Conservation (phyloP, 1,139 yeast species). For the Kodamaea ohmeri region DNA sequence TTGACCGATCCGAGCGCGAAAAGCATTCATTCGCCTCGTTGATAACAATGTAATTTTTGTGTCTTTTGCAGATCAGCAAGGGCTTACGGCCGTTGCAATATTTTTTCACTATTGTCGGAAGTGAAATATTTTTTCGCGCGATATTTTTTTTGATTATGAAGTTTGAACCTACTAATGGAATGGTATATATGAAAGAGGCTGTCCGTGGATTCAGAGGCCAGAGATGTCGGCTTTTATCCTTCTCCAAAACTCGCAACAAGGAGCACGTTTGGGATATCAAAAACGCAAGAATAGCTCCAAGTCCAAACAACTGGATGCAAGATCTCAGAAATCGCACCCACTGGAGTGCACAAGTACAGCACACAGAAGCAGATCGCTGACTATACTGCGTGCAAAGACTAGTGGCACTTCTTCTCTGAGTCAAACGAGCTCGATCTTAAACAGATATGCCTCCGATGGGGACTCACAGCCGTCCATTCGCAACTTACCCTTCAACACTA, state of each 20-base stretch:
- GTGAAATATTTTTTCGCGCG: conserved; percentile 2
- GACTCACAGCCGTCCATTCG: conserved; percentile 6
- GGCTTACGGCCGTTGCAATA: conserved; percentile 1
- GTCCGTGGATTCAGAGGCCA: neutral
- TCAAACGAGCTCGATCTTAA: conserved; percentile 7
- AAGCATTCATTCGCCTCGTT: no score
- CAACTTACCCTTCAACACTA: conserved; percentile 11
- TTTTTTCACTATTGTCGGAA: conserved; percentile 1
- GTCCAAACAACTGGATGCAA: neutral
- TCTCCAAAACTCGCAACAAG: conserved; percentile 10
- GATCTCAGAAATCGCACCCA: neutral
- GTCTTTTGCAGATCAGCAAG: neutral
- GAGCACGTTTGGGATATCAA: conserved; percentile 5
- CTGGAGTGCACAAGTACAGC: neutral
- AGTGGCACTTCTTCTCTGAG: neutral
- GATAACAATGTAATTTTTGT: no score
- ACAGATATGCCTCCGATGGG: conserved; percentile 6
- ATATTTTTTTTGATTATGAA: neutral
- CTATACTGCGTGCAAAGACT: neutral
- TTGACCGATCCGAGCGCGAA: no score
- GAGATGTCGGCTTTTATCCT: conserved; percentile 14
- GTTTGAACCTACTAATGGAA: neutral
- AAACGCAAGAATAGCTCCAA: no score
- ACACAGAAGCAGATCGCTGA: no score
- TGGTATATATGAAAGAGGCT: neutral